Conservation (phyloP, 176 grass and related monocot genomes). For the Avena atlantica region DNA sequence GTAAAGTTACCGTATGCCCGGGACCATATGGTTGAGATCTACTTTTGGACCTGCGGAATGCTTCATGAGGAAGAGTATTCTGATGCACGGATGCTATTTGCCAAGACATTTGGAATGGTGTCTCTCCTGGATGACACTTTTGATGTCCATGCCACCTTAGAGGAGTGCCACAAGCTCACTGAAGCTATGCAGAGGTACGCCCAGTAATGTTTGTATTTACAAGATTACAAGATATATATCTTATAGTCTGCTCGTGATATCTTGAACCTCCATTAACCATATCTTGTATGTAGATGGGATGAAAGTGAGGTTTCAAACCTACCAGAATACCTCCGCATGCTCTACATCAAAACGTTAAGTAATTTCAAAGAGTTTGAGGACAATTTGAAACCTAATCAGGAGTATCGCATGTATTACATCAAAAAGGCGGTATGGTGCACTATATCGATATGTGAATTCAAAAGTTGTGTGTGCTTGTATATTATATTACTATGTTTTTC, state of each 20-base stretch:
- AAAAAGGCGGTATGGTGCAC: constrained; percentile 18
- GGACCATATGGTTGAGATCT: constrained; percentile 20
- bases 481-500: no score
- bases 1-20: constrained; percentile 23
- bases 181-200: neutral
- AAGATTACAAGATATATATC: no score
- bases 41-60: neutral
- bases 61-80: neutral
- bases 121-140: neutral
- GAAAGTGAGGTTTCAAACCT: neutral
- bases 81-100: neutral
- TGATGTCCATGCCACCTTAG: neutral
- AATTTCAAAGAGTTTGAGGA: constrained; percentile 21
- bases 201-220: neutral
- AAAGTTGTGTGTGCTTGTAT: no score
- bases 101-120: neutral
- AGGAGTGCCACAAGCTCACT: neutral
- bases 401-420: constrained; percentile 39
- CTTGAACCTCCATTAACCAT: no score
- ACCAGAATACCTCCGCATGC: constrained; percentile 10
- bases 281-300: neutral
- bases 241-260: no score
- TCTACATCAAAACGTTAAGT: constrained; percentile 3
- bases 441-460: no score
- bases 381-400: neutral